These are phyloP conservation scores for Fulvia fulva DNA, from an alignment of 2,329 filamentous ascomycete genomes.

Conservation along the genomic window DNA sequence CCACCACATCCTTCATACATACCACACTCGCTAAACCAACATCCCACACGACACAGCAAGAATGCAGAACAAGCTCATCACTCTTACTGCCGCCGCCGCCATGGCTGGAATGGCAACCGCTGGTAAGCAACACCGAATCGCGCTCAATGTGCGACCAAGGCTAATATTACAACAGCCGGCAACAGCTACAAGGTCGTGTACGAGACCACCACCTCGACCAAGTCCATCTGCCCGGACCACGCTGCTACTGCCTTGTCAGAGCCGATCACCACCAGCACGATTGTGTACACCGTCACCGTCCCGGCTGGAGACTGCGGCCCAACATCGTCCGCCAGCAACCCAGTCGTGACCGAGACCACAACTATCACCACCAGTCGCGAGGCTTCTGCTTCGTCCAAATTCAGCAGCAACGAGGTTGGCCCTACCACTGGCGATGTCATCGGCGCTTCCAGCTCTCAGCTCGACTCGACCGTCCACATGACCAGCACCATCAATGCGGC, in stretches of 20 bases:
- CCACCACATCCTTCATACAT: not conserved
- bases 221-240: not conserved
- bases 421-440: not conserved
- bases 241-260: not conserved
- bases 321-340: not conserved
- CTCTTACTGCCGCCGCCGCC: not conserved
- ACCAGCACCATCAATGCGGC: not conserved
- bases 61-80: constrained; percentile 4
- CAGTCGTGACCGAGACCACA: not conserved
- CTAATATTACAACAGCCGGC: not conserved
- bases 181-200: not conserved
- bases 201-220: not conserved
- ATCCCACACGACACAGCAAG: not conserved
- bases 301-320: not conserved
- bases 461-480: not conserved
- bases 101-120: not conserved
- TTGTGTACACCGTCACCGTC: too few relatives aligned
- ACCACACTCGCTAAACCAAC: not conserved
- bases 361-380: not conserved
- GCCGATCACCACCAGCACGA: not conserved
- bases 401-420: not conserved
- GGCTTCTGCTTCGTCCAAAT: not conserved
- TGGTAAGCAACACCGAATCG: not conserved
- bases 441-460: not conserved
- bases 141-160: not conserved